Conservation (phyloP, 768 basidiomycete species). For the Termitomyces sp. region DNA sequence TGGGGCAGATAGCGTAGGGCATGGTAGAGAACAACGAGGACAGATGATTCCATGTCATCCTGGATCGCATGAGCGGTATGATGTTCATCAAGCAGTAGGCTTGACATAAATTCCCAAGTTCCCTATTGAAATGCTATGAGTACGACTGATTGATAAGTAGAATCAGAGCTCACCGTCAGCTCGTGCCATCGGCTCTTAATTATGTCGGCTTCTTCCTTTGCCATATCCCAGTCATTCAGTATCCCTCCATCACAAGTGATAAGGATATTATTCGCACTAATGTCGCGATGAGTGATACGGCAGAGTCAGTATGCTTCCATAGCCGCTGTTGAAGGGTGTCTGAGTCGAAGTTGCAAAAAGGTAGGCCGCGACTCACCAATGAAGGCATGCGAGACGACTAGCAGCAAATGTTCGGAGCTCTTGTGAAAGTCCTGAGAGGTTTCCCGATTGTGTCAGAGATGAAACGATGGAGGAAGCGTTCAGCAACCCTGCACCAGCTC, state of each 20-base stretch:
- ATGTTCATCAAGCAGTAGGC: not conserved
- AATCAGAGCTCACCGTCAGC: slow-evolving; percentile 4
- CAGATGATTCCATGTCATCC: slow-evolving; percentile 10
- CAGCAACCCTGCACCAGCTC: not conserved
- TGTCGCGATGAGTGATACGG: too few species aligned
- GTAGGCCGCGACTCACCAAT: slow-evolving; percentile 9
- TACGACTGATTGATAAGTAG: not conserved
- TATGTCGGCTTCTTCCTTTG: not conserved
- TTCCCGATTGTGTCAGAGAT: slow-evolving; percentile 2
- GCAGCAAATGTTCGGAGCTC: slow-evolving; percentile 13
- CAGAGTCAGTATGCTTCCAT: too few species aligned
- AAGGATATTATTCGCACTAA: too few species aligned
- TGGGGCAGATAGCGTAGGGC: too few species aligned
- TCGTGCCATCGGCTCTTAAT: not conserved
- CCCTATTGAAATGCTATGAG: not conserved
- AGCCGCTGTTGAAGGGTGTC: not conserved
- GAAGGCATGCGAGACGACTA: slow-evolving; percentile 17
- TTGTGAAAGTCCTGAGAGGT: not conserved
- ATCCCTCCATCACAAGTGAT: too few species aligned
- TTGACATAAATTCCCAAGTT: slow-evolving; percentile 13
- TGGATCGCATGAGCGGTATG: too few species aligned
- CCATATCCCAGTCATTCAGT: not conserved
- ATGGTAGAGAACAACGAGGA: slow-evolving; percentile 3
- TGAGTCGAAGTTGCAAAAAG: too few species aligned
- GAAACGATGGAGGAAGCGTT: slow-evolving; percentile 18